Conservation (phyloP, 495 filamentous ascomycete genomes). For the Pseudotulostoma volvatum region DNA sequence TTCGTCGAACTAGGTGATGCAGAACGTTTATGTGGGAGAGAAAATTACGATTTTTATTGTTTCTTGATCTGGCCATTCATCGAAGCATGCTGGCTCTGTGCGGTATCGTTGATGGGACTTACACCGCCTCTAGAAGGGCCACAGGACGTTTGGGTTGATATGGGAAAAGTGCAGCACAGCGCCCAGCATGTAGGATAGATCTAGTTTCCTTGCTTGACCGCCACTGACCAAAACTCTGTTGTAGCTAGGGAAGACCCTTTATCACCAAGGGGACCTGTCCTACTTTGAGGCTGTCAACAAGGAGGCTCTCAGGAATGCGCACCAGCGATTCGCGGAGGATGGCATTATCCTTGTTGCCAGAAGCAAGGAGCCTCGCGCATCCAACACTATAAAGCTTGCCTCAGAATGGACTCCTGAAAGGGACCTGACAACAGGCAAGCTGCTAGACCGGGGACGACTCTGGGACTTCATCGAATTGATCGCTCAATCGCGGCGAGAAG, state of each 20-base stretch:
- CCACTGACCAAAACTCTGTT: constrained; percentile 10
- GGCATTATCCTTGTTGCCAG: constrained; percentile 65
- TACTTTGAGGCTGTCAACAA: constrained; percentile 99
- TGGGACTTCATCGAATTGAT: constrained; percentile 89
- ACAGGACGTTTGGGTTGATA: constrained; percentile 58
- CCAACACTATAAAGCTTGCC: constrained; percentile 46
- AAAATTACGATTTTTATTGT: constrained; percentile 97
- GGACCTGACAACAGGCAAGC: constrained; percentile 38
- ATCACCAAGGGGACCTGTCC: constrained; percentile 88
- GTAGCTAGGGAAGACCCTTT: constrained; percentile 86
- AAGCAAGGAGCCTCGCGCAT: constrained; percentile 37
- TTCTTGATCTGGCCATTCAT: constrained; percentile 98
- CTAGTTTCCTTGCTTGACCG: neutral
- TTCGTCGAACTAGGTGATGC: constrained; percentile 56
- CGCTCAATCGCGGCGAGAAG: constrained; percentile 64
- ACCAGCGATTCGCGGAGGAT: constrained; percentile 74
- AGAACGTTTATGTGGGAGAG: constrained; percentile 62
- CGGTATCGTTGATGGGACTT: constrained; percentile 70
- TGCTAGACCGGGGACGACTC: constrained; percentile 53
- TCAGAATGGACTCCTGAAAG: constrained; percentile 64
- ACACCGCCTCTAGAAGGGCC: constrained; percentile 48
- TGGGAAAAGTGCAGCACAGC: constrained; percentile 60
- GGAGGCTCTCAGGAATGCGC: constrained; percentile 86
- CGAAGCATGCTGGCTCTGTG: constrained; percentile 80
- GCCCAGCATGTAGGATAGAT: constrained; percentile 54